Evolutionary conservation across 2,329 filamentous ascomycete species (phyloP), one percentile per base, ranked within the genome.

Genomic region (Apiospora kogelbergensis): DNA sequence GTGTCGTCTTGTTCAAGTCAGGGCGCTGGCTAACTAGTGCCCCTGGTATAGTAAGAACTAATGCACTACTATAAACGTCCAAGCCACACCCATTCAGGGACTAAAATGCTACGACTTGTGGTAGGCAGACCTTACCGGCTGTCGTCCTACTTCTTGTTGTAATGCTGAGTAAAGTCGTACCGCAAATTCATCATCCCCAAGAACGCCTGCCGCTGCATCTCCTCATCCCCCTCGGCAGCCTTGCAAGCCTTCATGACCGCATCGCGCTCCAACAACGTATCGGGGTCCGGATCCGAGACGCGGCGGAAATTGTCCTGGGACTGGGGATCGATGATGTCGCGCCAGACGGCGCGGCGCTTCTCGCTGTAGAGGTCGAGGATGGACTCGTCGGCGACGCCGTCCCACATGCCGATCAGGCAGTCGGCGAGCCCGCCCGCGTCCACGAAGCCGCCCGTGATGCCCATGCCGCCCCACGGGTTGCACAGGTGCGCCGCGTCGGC

Each of bases 391-490:
- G 82, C 82, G 40, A 76, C 76, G 1, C 82, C 82, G 37, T 83
- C 80, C 77, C 78, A 83, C 63, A 84, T 81, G 0, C 83, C 83
- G 2, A 78, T 76, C 13, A 91, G 81, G 73, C 88, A 89, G 72
- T 91, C 88, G 69, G 84, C 88, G 6, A 91, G 81, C 0, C 87
- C 87, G 13, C 87, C 88, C 2, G 89, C 83, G 72, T 91, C 89
- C n/a, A 88, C 86, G 68, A 91, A 87, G 0, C 89, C 89, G 6
- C 88, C 88, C 0, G 88, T 90, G 65, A 91, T 84, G 1, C 89
- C 89, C 20, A 90, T 80, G 0, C 89, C 89, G 63, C 89, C 89
- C 78, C 85, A 84, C 0, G 83, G 83, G 74, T 85, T 86, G 74
- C 84, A 85, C 20, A 85, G 72, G 67, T 90, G 89, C 2, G 88